Evolutionary conservation across 2,329 filamentous ascomycete genomes (phyloP), one percentile per base, ranked within the genome.

Genomic region (Botrytis deweyae): DNA sequence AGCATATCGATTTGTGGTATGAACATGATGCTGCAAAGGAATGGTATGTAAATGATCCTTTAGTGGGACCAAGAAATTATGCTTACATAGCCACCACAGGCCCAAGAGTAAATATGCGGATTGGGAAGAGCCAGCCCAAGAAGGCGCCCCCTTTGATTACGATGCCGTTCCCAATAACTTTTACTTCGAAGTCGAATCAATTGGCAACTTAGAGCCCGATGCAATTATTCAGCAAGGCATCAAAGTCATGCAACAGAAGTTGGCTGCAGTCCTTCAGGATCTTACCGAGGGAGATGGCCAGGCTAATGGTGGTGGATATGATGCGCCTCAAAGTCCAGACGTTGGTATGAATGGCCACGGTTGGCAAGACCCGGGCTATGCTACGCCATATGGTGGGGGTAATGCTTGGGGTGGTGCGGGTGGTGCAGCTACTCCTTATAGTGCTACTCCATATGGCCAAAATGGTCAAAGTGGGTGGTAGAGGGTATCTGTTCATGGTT

Each of bases 1-100:
- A 91, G 77, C 96, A 99, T 83, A 87, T 96, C 73, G 93, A 97
- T 80, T 90, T 97, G 83, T 99, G 96, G 96, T 98, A 94, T 82
- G 96, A 99, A 86, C 89, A 91, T 78, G 92, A 97, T 83, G 84
- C 93, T 1, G 87, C 89, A 74, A 88, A 90, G 80, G 95, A 98
- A 86, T 98, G 95, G 95, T 97, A 85, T 83, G 90, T 46, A 67
- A 16, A 40, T 36, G 42, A 74, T 62, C 52, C 52, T 59, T 70
- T 29, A 12, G 42, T 70, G 36, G 36, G 42, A 64, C 67, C 36
- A 9, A 33, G 22, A 69, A 79, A 73, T 80, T 72, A 62, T 71
- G 46, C 59, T 72, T 46, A 72, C 71, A 62, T 72, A 49, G 52
- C 42, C 52, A 61, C 71, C 52, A 49, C 80, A 95, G 88, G 95